Evolutionary conservation across 106 monocot species (phyloP), one percentile per base, ranked within the genome.

Genomic region (Posidonia australis): DNA sequence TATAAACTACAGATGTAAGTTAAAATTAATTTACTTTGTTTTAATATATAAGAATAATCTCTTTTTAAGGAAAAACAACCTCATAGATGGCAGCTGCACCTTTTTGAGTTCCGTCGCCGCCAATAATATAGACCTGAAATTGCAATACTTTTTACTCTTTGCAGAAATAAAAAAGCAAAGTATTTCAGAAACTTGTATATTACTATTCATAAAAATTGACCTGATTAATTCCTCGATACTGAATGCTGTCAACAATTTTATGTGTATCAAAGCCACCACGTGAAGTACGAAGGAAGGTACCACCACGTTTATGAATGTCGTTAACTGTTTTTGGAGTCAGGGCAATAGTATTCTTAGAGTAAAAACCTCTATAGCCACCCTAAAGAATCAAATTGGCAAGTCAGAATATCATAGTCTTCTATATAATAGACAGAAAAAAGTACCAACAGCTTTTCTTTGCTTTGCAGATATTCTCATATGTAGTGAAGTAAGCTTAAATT

Each of bases 51-150:
- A 54, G 53, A 54, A 54, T 22, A 22, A 53, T 36, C 2, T 36
- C 36, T 4, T 36, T 54, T 58, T 30, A 41, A 2, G 21, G 26
- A 52, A 10, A 51, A 13, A 27, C 30, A 44, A 82, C 81, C 81
- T 77, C 64, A 51, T 63, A 78, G 29, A 82, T 82, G 42, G 57
- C 77, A 82, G 70, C 64, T n/a, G 81, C 77, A 11, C 81, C 81
- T 55, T 78, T 82, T 63, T 82, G 81, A 62, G 77, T 82, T 30
- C 81, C 81, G 60, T 82, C 81, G 1, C 81, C 81, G 60, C 81
- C 81, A 44, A 82, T 82, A 11, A 82, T 82, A 57, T 70, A 82
- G 20, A 82, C 81, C 81, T 67, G 51, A 20, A 66, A 36, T 19
- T 14, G 46, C 46, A 48, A 23, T 5, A 45, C 13, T 0, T 1